Evolutionary conservation across 2,329 filamentous ascomycete species (phyloP).

Genomic region (Thermothelomyces thermophilus): DNA sequence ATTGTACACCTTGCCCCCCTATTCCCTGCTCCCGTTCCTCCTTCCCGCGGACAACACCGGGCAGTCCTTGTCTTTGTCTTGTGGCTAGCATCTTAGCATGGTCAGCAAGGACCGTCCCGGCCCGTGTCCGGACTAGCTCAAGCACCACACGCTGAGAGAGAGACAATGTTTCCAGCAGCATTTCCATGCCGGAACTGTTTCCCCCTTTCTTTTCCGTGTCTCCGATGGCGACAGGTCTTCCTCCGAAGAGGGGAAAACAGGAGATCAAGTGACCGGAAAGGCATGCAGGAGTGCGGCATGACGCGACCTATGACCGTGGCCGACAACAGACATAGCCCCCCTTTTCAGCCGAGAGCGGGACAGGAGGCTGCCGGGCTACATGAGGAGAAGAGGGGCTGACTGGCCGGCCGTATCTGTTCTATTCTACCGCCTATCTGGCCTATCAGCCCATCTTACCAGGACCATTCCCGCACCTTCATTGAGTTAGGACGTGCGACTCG

Average conservation of each 20-base stretch:
- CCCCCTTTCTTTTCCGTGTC: background rate
- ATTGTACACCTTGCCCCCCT: background rate
- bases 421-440: background rate
- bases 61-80: background rate
- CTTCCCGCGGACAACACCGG: slow-evolving; percentile 6
- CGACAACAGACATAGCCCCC: background rate
- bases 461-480: too few species aligned
- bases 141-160: background rate
- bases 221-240: background rate
- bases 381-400: background rate
- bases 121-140: slow-evolving; percentile 3
- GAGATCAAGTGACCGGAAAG: slow-evolving; percentile 8
- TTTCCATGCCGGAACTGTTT: background rate
- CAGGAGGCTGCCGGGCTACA: too few species aligned
- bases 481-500: too few species aligned
- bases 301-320: background rate
- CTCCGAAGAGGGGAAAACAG: background rate
- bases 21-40: background rate
- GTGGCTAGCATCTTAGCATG: background rate
- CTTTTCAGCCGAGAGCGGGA: background rate
- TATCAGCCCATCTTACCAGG: background rate
- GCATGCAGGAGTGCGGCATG: slow-evolving; percentile 2
- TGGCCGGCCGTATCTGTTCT: background rate
- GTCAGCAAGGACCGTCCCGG: slow-evolving; percentile 5
- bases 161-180: too few species aligned